Base-by-base conservation (phyloP, 345 rosid species). In the Brassica nigra region DNA sequence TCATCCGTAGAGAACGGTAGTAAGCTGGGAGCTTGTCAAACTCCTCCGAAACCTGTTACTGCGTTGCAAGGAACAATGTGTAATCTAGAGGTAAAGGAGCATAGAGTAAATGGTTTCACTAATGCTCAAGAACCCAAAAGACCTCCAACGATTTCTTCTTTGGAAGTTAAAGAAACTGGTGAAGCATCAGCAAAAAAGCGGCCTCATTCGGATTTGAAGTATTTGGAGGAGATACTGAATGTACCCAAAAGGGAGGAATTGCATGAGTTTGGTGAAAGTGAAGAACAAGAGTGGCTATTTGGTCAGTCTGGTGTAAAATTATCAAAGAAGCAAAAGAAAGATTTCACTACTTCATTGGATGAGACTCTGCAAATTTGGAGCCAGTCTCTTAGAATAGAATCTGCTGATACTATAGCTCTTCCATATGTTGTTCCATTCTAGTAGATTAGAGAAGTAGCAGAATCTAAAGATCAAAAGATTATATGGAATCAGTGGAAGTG, bases 391-490 rank as follows among this genome's bases (percentile, higher is more conserved):
- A 84, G 66, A 77, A 84, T 92, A 79, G 93, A 85, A 75, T 84
- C 87, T 31, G 90, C 88, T 65, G 94, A 92, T 72, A 31, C 86
- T 44, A 68, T 75, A 57, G 96, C 96, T 68, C 87, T 91, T 68
- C 97, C 96, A 10, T 92, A 89, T 58, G 94, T 92, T 57, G 84
- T 92, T 81, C 96, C 96, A n/a, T 91, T 86, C 77, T 93, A 89
- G 89, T 87, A 49, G 57, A 49, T 49, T 49, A 49, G 8, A 49
- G 57, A n/a, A 49, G 57, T 49, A 49, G 55, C 15, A 44, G 11
- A 44, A 44, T 44, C 15, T 11, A 11, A 44, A 44, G 54, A 15
- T 42, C 4, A 42, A 42, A 44, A 15, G 54, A 44, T 44, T 44
- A 4, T 12, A 18, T 18, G 54, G 54, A 42, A 9, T 42, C 49